Evolutionary conservation across 2,329 filamentous ascomycete species (phyloP).

Genomic region (Pseudogymnoascus sp.): DNA sequence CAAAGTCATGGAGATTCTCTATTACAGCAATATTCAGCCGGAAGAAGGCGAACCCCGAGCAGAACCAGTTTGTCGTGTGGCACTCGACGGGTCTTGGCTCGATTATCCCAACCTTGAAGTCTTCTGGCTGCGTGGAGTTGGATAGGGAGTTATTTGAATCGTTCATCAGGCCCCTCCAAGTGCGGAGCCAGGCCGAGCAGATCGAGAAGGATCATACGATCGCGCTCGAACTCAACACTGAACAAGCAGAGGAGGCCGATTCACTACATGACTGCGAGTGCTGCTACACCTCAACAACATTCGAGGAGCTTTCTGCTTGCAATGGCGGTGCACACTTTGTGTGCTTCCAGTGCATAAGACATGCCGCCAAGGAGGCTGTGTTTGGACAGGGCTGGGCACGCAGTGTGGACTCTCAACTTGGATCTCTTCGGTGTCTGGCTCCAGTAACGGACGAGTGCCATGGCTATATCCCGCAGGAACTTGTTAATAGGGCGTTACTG

Average conservation of each 20-base stretch:
- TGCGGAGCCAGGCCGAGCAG: slow-evolving; percentile 34
- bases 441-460: slow-evolving; percentile 61
- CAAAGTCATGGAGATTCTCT: slow-evolving; percentile 70
- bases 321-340: slow-evolving; percentile 60
- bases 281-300: slow-evolving; percentile 62
- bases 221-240: slow-evolving; percentile 46
- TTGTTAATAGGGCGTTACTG: slow-evolving; percentile 65
- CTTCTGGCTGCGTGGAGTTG: slow-evolving; percentile 57
- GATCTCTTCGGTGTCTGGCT: slow-evolving; percentile 77
- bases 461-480: slow-evolving; percentile 61
- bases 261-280: slow-evolving; percentile 65
- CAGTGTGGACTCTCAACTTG: slow-evolving; percentile 63
- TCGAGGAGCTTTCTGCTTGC: slow-evolving; percentile 70
- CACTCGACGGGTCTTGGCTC: slow-evolving; percentile 46
- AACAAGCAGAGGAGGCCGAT: slow-evolving; percentile 49
- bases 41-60: slow-evolving; percentile 49
- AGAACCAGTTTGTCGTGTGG: slow-evolving; percentile 57
- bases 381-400: slow-evolving; percentile 90
- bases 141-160: slow-evolving; percentile 52
- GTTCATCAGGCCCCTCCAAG: slow-evolving; percentile 47
- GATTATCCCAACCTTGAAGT: slow-evolving; percentile 52
- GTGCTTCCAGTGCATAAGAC: slow-evolving; percentile 74
- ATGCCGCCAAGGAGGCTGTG: slow-evolving; percentile 74
- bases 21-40: slow-evolving; percentile 63
- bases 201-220: slow-evolving; percentile 45